Conservation (phyloP, 1,284 basidiomycete genomes). For the Grifola frondosa region DNA sequence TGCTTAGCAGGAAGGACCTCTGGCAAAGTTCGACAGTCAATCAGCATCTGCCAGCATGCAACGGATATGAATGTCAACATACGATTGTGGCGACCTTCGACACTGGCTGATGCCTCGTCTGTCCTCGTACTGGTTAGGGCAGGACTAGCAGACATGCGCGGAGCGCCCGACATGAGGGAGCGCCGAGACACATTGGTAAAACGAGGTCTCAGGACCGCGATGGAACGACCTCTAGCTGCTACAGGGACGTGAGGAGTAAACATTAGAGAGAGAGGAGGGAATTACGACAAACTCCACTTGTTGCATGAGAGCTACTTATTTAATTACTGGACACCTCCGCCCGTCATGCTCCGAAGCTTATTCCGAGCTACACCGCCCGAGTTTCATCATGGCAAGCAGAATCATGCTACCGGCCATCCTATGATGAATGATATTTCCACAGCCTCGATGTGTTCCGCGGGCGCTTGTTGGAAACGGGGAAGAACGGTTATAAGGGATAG, state of each 20-base stretch:
- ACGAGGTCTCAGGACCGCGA: constrained; percentile 13
- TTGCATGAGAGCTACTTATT: too few relatives aligned
- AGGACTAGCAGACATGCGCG: constrained; percentile 4
- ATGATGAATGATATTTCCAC: too few relatives aligned
- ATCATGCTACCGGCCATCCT: too few relatives aligned
- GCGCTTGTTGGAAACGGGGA: too few relatives aligned
- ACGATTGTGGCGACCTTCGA: constrained; percentile 36
- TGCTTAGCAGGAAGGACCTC: constrained; percentile 18
- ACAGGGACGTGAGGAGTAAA: constrained; percentile 6
- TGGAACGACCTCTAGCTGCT: constrained; percentile 11
- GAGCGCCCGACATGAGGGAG: constrained; percentile 10
- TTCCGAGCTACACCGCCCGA: too few relatives aligned
- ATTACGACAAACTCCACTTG: too few relatives aligned
- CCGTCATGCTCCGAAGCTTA: too few relatives aligned
- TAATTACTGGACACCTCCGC: too few relatives aligned
- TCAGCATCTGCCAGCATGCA: not conserved
- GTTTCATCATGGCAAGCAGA: too few relatives aligned
- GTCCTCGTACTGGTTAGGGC: constrained; percentile 15
- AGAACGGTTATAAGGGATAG: too few relatives aligned
- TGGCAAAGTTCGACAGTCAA: constrained; percentile 5
- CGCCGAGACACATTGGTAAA: constrained; percentile 14
- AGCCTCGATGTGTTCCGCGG: too few relatives aligned
- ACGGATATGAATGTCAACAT: constrained; percentile 9
- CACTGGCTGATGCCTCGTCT: constrained; percentile 23
- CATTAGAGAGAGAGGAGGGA: too few relatives aligned